phyloP scores from a whole-genome alignment of 306 rosid genomes.

The Alnus glutinosa region DNA sequence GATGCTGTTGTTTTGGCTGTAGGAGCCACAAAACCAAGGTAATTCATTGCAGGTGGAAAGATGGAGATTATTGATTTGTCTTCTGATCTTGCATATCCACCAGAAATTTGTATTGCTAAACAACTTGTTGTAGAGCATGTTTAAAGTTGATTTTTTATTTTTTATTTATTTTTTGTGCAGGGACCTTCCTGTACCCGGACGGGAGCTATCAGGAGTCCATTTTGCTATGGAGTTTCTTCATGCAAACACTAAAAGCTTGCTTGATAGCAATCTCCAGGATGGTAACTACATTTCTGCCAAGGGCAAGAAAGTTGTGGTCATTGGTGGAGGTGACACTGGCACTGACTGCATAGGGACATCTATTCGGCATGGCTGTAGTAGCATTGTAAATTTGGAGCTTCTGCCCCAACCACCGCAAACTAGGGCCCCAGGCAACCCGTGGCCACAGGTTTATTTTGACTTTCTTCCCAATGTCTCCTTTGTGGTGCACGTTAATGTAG shows the following conservation, averaged over 20 bases:
- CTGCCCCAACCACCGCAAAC: slow-evolving; percentile 82
- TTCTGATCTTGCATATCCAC: neutral
- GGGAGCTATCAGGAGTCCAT: slow-evolving; percentile 87
- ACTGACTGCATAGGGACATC: slow-evolving; percentile 99
- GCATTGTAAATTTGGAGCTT: slow-evolving; percentile 60
- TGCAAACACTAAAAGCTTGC: slow-evolving; percentile 96
- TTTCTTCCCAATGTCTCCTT: neutral
- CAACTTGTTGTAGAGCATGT: neutral
- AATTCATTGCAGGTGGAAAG: slow-evolving; percentile 7
- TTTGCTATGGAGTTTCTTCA: slow-evolving; percentile 99
- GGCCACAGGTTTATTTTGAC: slow-evolving; percentile 78
- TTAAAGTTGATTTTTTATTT: neutral
- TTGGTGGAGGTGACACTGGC: slow-evolving; percentile 99
- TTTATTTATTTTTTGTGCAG: slow-evolving; percentile 35
- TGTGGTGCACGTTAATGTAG: neutral
- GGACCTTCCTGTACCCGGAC: slow-evolving; percentile 97
- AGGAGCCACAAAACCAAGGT: slow-evolving; percentile 99
- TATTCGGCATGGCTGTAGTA: slow-evolving; percentile 84
- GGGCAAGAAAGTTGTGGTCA: slow-evolving; percentile 90
- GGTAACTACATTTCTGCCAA: slow-evolving; percentile 91
- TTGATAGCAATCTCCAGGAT: slow-evolving; percentile 81
- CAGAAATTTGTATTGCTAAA: neutral
- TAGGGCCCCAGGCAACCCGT: slow-evolving; percentile 96
- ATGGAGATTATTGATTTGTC: neutral
- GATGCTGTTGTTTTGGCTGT: slow-evolving; percentile 86